Percentiles rank a stretch among this genome's conserved stretches.
Evolutionary conservation across 2,329 filamentous ascomycete species (phyloP).

Genomic region (Trichoderma pleuroti): DNA sequence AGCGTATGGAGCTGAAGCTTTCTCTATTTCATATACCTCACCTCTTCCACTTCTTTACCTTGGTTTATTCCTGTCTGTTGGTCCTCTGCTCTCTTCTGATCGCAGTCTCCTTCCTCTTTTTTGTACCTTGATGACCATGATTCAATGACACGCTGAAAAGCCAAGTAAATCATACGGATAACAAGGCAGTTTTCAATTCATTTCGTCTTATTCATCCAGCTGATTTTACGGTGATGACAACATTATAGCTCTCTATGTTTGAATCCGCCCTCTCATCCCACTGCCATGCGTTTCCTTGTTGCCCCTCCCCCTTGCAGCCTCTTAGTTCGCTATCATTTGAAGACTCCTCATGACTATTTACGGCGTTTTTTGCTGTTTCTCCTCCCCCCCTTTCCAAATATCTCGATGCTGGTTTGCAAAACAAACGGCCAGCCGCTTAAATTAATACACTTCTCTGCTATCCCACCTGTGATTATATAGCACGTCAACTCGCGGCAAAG

Average conservation of each 20-base stretch:
- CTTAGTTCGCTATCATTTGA: slow-evolving; percentile 1
- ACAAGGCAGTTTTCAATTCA: background rate
- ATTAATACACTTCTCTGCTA: slow-evolving; percentile 5
- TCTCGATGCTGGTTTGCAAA: background rate
- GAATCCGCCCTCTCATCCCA: too few relatives aligned
- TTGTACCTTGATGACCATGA: background rate
- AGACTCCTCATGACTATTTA: background rate
- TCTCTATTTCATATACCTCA: background rate
- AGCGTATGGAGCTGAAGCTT: background rate
- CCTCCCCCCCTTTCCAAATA: background rate
- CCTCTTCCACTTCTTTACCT: background rate
- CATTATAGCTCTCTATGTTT: background rate
- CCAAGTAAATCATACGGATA: background rate
- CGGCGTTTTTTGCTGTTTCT: background rate
- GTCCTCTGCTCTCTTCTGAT: background rate
- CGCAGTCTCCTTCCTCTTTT: background rate
- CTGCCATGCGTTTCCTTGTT: too few relatives aligned
- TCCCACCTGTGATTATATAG: background rate
- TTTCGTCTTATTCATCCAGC: background rate
- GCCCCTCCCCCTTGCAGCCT: background rate
- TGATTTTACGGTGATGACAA: background rate
- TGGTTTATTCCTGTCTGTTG: background rate
- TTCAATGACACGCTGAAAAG: too few relatives aligned
- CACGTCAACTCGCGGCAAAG: background rate
- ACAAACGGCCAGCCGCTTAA: slow-evolving; percentile 11